A percentile compares a stretch with the other conserved stretches of the same genome.
These are phyloP conservation scores for Suhomyces vadensis DNA, from an alignment of 805 yeast species.

Conservation along the genomic window DNA sequence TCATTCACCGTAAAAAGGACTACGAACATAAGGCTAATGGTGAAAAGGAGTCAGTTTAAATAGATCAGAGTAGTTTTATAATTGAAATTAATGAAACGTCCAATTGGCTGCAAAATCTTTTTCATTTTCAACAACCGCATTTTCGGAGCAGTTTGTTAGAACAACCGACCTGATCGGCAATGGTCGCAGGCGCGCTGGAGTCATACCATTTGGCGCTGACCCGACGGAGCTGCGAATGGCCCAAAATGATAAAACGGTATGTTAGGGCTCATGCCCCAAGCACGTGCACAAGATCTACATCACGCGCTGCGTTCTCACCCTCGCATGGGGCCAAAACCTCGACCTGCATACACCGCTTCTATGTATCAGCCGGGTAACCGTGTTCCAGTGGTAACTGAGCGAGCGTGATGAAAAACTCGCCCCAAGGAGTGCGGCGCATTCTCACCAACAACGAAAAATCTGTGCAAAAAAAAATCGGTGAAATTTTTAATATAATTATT, in stretches of 20 bases:
- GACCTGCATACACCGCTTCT: background rate
- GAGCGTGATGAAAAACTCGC: background rate
- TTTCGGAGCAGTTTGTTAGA: too few relatives aligned
- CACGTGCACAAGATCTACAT: background rate
- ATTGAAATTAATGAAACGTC: too few relatives aligned
- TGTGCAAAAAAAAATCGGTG: slow-evolving; percentile 7
- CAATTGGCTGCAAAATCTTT: too few relatives aligned
- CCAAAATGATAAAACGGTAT: background rate
- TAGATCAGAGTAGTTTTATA: too few relatives aligned
- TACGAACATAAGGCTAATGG: background rate
- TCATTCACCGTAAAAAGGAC: background rate
- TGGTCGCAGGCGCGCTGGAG: too few relatives aligned
- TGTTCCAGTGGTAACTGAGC: background rate
- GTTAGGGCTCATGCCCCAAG: slow-evolving; percentile 5
- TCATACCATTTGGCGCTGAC: too few relatives aligned
- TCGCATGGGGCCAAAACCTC: background rate
- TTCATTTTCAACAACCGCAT: too few relatives aligned
- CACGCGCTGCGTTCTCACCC: background rate
- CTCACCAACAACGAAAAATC: slow-evolving; percentile 8
- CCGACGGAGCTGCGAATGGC: too few relatives aligned
- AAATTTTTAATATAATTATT: slow-evolving; percentile 4
- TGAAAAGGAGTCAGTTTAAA: too few relatives aligned
- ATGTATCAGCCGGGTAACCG: background rate
- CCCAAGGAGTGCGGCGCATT: slow-evolving; percentile 6
- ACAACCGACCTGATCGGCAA: too few relatives aligned